Evolutionary conservation across 768 basidiomycete genomes (phyloP).

Genomic region (Astraeus odoratus): DNA sequence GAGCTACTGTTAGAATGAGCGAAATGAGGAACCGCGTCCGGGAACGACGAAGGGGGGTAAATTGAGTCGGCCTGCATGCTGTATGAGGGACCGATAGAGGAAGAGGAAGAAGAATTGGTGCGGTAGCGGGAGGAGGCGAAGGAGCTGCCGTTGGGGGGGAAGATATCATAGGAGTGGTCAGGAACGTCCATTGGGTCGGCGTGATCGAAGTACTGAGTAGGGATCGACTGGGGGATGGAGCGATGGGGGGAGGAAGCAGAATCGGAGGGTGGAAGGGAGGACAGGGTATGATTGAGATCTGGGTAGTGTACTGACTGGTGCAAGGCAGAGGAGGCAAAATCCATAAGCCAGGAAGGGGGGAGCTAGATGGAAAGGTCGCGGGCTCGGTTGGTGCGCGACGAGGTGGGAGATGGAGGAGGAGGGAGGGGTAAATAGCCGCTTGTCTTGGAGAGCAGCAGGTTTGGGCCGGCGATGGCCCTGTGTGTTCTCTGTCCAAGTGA

Average conservation of each 20-base stretch:
- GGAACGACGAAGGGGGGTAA: constrained; percentile 57
- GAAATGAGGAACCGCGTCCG: constrained; percentile 55
- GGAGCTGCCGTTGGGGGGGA: constrained; percentile 40
- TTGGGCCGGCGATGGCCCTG: constrained; percentile 15
- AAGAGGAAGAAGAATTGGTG: constrained; percentile 64
- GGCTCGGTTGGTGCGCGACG: constrained; percentile 16
- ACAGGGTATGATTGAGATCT: constrained; percentile 54
- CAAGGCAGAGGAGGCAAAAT: constrained; percentile 36
- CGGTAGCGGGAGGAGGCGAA: constrained; percentile 60
- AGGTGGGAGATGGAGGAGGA: constrained; percentile 46
- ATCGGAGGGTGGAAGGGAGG: constrained; percentile 38
- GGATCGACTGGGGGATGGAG: constrained; percentile 27
- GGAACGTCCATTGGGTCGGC: constrained; percentile 47
- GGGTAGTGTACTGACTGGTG: constrained; percentile 33
- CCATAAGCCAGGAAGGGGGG: constrained; percentile 34
- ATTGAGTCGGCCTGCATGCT: constrained; percentile 47
- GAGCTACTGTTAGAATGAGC: constrained; percentile 43
- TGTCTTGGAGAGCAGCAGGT: constrained; percentile 23
- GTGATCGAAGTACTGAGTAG: constrained; percentile 41
- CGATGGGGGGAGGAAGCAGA: constrained; percentile 32
- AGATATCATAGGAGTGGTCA: constrained; percentile 64
- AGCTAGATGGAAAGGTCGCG: constrained; percentile 10
- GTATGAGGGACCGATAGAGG: constrained; percentile 56
- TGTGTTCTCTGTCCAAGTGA: no score
- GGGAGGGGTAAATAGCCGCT: background rate